Percentiles rank a stretch among this genome's conserved stretches.
Conservation (phyloP, 2,329 filamentous ascomycete genomes). For the Colletotrichum cuscutae region DNA sequence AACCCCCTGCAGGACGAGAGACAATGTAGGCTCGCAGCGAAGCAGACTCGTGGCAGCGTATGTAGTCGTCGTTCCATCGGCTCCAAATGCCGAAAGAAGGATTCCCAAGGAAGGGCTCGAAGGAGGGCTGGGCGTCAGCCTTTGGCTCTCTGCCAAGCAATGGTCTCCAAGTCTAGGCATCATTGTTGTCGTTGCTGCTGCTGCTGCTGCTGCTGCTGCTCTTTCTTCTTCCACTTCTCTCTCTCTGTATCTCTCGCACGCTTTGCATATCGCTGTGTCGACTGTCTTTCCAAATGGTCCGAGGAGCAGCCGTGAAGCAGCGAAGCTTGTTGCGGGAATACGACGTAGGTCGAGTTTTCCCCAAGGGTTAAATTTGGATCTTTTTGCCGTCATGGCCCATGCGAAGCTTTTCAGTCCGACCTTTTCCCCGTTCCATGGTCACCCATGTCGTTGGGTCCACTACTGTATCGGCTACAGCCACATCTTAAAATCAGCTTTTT, state of each 20-base stretch:
- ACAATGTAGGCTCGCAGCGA: not conserved
- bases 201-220: not conserved
- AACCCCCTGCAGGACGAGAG: conserved; percentile 16
- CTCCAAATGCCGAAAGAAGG: conserved; percentile 24
- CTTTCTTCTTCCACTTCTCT: not conserved
- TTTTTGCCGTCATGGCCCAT: not conserved
- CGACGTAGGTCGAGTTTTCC: not conserved
- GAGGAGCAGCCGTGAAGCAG: conserved; percentile 26
- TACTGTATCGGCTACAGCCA: conserved; percentile 29
- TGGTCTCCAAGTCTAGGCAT: not conserved
- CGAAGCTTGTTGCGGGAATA: not conserved
- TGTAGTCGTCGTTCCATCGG: conserved; percentile 1
- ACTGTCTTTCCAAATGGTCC: conserved; percentile 20
- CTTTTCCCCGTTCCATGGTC: conserved; percentile 10
- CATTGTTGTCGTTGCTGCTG: not conserved
- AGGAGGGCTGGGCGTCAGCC: not conserved
- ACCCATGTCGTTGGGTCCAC: conserved; percentile 27
- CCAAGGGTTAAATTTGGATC: conserved; percentile 15
- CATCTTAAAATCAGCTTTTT: conserved; percentile 22
- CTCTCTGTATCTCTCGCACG: too few species aligned
- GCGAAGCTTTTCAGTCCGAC: not conserved
- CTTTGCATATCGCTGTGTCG: not conserved
- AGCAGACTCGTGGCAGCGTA: not conserved
- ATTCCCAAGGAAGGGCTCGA: not conserved
- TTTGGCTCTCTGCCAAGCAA: not conserved